A percentile compares a stretch with the other conserved stretches of the same genome.
phyloP scores from a whole-genome alignment of 441 rosid genomes.

The Cnidoscolus chayamansa region DNA sequence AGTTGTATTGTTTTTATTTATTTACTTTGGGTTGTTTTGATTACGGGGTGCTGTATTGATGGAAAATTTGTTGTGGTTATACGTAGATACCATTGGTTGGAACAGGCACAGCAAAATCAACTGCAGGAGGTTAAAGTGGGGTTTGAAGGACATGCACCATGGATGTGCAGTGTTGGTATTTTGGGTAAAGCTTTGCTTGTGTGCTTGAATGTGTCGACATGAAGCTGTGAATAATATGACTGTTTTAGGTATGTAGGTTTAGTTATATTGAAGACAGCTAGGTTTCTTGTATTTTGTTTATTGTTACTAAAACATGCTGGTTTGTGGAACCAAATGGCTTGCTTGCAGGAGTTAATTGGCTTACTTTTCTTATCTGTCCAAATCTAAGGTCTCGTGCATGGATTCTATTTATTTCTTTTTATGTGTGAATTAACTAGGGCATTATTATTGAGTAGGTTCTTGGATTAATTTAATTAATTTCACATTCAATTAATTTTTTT shows the following conservation, averaged over 20 bases:
- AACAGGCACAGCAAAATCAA: not conserved
- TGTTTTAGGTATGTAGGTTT: slow-evolving; percentile 1
- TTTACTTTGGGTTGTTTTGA: not conserved
- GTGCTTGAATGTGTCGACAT: slow-evolving; percentile 31
- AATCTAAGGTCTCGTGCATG: too few relatives aligned
- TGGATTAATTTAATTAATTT: too few relatives aligned
- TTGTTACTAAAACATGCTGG: too few relatives aligned
- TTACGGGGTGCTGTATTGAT: not conserved
- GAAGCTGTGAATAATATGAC: slow-evolving; percentile 12
- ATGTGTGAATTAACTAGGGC: too few relatives aligned
- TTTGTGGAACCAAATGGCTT: too few relatives aligned
- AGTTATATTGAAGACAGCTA: not conserved
- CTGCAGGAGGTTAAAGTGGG: not conserved
- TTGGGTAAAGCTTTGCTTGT: slow-evolving; percentile 13
- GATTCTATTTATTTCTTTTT: too few relatives aligned
- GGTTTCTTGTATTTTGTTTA: too few relatives aligned
- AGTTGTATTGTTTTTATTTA: not conserved
- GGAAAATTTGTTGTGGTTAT: not conserved
- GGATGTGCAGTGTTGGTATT: not conserved
- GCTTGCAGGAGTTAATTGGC: too few relatives aligned
- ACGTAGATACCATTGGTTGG: slow-evolving; percentile 16
- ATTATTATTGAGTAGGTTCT: too few relatives aligned
- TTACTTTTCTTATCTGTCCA: not conserved
- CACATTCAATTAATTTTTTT: too few relatives aligned
- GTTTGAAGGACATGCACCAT: not conserved